Evolutionary conservation across 176 grass and related monocot genomes (phyloP).

Genomic region (Paspalum vaginatum): DNA sequence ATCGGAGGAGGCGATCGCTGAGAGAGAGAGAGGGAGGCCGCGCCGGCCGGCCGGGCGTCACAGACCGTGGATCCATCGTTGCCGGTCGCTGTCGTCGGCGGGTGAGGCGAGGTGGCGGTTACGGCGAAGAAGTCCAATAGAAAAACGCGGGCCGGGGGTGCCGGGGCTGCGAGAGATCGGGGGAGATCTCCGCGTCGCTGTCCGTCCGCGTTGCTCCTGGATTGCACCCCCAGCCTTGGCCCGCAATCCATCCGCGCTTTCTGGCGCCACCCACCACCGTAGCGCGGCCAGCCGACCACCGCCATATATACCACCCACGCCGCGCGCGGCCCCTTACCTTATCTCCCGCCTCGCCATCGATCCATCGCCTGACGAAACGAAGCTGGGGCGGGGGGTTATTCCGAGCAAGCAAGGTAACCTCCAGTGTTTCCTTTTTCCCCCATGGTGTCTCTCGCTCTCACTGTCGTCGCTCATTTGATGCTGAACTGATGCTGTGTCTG

Average conservation of each 20-base stretch:
- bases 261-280: constrained; percentile 39
- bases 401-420: background rate
- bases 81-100: constrained; percentile 67
- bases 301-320: constrained; percentile 40
- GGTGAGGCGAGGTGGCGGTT: constrained; percentile 81
- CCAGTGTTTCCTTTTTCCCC: background rate
- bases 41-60: constrained; percentile 16
- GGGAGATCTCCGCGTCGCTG: constrained; percentile 55
- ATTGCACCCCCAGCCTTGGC: constrained; percentile 69
- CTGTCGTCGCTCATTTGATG: background rate
- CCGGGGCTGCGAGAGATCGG: constrained; percentile 30
- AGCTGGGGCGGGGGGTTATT: too few species aligned
- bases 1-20: background rate
- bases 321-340: background rate
- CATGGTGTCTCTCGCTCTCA: background rate
- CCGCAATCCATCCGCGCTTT: constrained; percentile 84
- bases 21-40: background rate
- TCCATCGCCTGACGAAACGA: constrained; percentile 18
- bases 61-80: background rate
- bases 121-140: constrained; percentile 76
- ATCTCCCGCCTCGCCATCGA: constrained; percentile 10
- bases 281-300: constrained; percentile 6
- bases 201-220: constrained; percentile 60
- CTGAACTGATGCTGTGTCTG: background rate
- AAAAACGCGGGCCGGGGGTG: constrained; percentile 39